A percentile compares a stretch with the other conserved stretches of the same genome.
These are phyloP conservation scores for Cordyceps javanica DNA, from an alignment of 2,329 filamentous ascomycete genomes.

Conservation along the genomic window DNA sequence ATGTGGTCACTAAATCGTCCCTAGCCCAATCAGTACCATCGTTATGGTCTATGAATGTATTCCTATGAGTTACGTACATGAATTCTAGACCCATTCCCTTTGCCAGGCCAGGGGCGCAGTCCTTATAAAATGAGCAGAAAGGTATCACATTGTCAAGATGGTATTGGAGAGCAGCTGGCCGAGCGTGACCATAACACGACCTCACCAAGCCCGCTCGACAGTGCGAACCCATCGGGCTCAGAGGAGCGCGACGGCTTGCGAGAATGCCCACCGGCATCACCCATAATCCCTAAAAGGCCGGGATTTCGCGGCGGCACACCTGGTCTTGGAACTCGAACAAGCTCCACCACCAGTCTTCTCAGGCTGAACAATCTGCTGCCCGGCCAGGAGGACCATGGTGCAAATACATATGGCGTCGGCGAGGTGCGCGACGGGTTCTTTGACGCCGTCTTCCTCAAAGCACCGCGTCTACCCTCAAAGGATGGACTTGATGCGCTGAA, in stretches of 20 bases:
- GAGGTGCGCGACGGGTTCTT: constrained; percentile 43
- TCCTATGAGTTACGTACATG: background rate
- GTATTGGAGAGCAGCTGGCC: background rate
- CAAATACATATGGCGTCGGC: constrained; percentile 36
- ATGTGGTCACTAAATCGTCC: background rate
- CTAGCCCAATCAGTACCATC: background rate
- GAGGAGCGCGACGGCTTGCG: background rate
- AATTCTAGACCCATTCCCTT: background rate
- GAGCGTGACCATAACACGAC: background rate
- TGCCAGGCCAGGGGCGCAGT: background rate
- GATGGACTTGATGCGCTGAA: constrained; percentile 33
- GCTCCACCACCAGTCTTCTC: constrained; percentile 25
- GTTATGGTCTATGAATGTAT: background rate
- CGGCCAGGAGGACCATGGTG: constrained; percentile 27
- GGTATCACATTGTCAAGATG: background rate
- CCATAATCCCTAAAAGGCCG: background rate
- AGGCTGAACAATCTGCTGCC: constrained; percentile 30
- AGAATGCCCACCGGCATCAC: background rate
- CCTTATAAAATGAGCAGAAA: background rate
- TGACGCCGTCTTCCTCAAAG: constrained; percentile 41
- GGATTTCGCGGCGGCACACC: background rate
- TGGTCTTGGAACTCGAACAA: constrained; percentile 17
- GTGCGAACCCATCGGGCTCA: background rate
- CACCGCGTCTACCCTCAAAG: constrained; percentile 30
- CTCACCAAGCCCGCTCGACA: background rate